Evolutionary conservation across 345 rosid species (phyloP).

Genomic region (Isatis tinctoria): DNA sequence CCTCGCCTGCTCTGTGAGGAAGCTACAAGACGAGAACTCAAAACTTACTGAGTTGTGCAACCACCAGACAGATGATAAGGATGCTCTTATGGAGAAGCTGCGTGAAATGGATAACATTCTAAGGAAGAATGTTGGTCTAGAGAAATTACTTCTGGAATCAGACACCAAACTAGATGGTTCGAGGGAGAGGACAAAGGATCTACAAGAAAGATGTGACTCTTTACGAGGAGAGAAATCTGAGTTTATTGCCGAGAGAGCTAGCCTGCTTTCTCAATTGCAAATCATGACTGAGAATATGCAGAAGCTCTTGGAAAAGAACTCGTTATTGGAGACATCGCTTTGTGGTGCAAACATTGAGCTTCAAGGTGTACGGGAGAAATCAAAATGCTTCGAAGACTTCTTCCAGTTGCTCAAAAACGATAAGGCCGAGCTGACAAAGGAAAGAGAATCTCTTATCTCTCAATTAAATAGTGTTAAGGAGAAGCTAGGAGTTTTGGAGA

Average conservation of each 20-base stretch:
- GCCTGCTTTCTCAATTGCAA: conserved; percentile 75
- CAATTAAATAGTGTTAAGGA: conserved; percentile 55
- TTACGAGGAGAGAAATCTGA: conserved; percentile 65
- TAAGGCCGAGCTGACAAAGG: conserved; percentile 53
- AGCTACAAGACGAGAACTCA: conserved; percentile 59
- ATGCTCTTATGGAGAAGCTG: conserved; percentile 49
- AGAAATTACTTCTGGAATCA: conserved; percentile 66
- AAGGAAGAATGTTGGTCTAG: conserved; percentile 57
- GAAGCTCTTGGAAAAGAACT: conserved; percentile 59
- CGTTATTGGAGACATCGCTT: conserved; percentile 51
- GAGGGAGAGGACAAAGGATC: conserved; percentile 46
- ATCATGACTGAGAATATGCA: conserved; percentile 69
- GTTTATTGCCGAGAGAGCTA: conserved; percentile 67
- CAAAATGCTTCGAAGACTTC: conserved; percentile 70
- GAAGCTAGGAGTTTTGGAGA: conserved; percentile 64
- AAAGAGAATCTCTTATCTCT: conserved; percentile 51
- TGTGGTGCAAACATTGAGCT: conserved; percentile 71
- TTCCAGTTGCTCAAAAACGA: conserved; percentile 66
- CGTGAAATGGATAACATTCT: conserved; percentile 45
- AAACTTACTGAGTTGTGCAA: conserved; percentile 54
- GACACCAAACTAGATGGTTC: conserved; percentile 68
- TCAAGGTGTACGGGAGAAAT: conserved; percentile 59
- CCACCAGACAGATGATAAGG: conserved; percentile 44
- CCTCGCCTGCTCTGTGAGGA: conserved; percentile 53
- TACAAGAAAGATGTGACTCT: conserved; percentile 61